Evolutionary conservation across 441 rosid species (phyloP).

Genomic region (Croton laevigatus): DNA sequence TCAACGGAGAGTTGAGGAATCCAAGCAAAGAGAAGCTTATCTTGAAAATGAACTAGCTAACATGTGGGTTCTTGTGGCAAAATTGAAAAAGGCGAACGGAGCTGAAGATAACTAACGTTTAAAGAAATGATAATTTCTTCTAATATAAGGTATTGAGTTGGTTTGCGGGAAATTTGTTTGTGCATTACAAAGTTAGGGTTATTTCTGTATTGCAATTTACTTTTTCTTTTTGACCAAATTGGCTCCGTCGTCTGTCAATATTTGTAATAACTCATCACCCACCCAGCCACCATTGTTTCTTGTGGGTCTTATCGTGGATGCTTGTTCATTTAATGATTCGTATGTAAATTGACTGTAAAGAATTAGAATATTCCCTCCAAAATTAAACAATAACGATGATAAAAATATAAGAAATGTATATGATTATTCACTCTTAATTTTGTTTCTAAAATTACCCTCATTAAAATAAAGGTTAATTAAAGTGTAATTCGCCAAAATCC

Average conservation of each 20-base stretch:
- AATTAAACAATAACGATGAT: too few species aligned
- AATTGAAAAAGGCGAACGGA: slow-evolving; percentile 69
- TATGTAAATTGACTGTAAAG: slow-evolving; percentile 10
- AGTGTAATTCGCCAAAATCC: too few species aligned
- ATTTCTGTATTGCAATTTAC: slow-evolving; percentile 23
- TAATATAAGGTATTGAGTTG: slow-evolving; percentile 5
- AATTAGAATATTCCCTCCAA: not conserved
- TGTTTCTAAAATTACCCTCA: too few species aligned
- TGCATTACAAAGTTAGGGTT: slow-evolving; percentile 24
- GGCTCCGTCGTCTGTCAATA: slow-evolving; percentile 4
- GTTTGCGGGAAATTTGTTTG: slow-evolving; percentile 27
- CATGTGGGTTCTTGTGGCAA: slow-evolving; percentile 97
- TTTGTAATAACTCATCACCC: slow-evolving; percentile 16
- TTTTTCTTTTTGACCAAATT: slow-evolving; percentile 6
- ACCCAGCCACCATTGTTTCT: slow-evolving; percentile 1
- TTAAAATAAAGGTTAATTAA: too few species aligned
- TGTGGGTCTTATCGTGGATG: slow-evolving; percentile 12
- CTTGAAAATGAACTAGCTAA: slow-evolving; percentile 97
- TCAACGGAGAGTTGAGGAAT: slow-evolving; percentile 72
- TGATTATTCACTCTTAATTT: too few species aligned
- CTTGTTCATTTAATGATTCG: slow-evolving; percentile 9
- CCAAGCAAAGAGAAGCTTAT: slow-evolving; percentile 90
- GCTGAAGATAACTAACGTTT: slow-evolving; percentile 35
- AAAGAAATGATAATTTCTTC: slow-evolving; percentile 19
- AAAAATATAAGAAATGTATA: too few species aligned